Evolutionary conservation across 495 filamentous ascomycete species (phyloP).

Genomic region (Hyaloscypha hepaticicola): DNA sequence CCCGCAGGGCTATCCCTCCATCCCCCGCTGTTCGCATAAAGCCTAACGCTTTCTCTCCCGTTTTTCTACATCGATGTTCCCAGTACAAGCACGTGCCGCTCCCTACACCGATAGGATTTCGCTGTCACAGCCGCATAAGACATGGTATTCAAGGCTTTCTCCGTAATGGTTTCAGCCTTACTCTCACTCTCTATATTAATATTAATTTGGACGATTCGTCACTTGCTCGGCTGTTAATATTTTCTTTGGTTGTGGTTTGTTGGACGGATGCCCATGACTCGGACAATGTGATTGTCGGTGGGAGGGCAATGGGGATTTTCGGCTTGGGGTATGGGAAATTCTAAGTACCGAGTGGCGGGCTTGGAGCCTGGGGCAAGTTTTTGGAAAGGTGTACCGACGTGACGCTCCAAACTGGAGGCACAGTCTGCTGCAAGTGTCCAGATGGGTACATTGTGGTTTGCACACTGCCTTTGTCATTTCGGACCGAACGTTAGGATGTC

Average conservation of each 20-base stretch:
- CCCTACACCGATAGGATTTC: neutral
- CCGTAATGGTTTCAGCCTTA: too few species aligned
- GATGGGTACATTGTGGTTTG: too few species aligned
- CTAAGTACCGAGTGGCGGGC: neutral
- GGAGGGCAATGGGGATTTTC: too few species aligned
- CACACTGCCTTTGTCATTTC: too few species aligned
- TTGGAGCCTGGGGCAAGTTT: neutral
- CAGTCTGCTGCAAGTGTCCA: too few species aligned
- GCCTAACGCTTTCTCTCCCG: neutral
- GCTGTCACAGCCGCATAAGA: neutral
- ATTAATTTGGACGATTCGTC: neutral
- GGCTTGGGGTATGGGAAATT: neutral
- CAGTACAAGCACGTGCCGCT: neutral
- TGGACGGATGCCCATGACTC: neutral
- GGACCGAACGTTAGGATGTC: too few species aligned
- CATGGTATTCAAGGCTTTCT: too few species aligned
- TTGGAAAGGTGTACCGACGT: neutral
- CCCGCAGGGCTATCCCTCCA: neutral
- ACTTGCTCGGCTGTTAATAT: neutral
- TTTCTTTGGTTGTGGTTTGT: neutral
- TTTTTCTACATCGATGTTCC: neutral
- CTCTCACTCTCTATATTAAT: too few species aligned
- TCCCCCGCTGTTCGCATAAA: neutral
- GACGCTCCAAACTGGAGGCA: too few species aligned
- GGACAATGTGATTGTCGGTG: too few species aligned